A percentile compares a stretch with the other conserved stretches of the same genome.
Evolutionary conservation across 1,284 basidiomycete genomes (phyloP).

Genomic region (Boletus calvinii): DNA sequence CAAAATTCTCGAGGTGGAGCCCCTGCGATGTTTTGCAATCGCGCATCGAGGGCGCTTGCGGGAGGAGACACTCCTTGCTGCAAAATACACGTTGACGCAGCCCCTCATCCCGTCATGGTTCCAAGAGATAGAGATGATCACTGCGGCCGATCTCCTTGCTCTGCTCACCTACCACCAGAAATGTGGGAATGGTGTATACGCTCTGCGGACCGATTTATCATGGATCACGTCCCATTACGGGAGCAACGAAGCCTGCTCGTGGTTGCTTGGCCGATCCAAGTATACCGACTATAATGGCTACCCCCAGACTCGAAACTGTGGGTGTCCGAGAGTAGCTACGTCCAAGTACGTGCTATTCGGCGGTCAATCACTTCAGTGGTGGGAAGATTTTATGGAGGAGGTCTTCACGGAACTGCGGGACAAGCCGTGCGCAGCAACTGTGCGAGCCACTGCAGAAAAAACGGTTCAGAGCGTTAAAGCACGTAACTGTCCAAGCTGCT

Average conservation of each 20-base stretch:
- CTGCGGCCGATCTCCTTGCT: conserved; percentile 18
- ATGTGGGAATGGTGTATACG: conserved; percentile 13
- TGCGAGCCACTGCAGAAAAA: conserved; percentile 3
- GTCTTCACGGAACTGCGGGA: conserved; percentile 10
- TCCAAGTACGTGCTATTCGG: background rate
- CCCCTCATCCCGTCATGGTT: conserved; percentile 22
- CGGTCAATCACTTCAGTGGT: conserved; percentile 11
- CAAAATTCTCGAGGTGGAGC: conserved; percentile 15
- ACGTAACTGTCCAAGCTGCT: conserved; percentile 7
- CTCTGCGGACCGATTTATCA: conserved; percentile 4
- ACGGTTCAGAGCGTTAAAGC: conserved; percentile 7
- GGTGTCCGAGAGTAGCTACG: background rate
- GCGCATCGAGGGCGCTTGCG: conserved; percentile 8
- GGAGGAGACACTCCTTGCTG: conserved; percentile 18
- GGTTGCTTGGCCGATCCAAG: conserved; percentile 7
- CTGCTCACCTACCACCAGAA: conserved; percentile 20
- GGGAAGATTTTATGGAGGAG: conserved; percentile 14
- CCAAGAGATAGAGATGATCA: conserved; percentile 19
- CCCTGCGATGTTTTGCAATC: conserved; percentile 18
- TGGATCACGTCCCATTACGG: conserved; percentile 20
- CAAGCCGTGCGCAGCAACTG: conserved; percentile 15
- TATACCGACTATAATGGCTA: background rate
- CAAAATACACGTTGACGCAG: conserved; percentile 16
- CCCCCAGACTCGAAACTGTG: background rate
- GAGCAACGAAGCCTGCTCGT: background rate